Evolutionary conservation across 2,329 filamentous ascomycete species (phyloP), one percentile per base, ranked within the genome.

Genomic region (Gaeumannomyces tritici): DNA sequence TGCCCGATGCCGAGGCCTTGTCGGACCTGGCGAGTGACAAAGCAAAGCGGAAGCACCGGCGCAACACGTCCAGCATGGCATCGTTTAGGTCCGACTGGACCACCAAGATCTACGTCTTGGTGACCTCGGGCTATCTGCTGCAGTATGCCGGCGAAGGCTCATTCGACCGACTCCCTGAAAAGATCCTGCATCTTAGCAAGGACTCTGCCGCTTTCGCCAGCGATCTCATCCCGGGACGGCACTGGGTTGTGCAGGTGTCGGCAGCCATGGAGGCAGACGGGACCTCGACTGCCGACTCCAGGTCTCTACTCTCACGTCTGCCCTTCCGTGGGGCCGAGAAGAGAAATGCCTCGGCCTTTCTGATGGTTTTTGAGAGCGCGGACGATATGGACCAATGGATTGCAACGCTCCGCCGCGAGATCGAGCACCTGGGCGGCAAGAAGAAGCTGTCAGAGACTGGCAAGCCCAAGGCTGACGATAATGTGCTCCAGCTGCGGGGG

Each of bases 341-440:
- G 69, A 81, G 81, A 64, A 77, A 80, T 24, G 83, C 83, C 1
- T 80, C 83, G 0, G 89, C 85, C 65, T 82, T 92, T 62, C 75
- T 95, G 28, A 80, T 95, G 71, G 84, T 93, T 0, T 86, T 93
- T 65, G 85, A 91, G 61, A 85, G 77, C 64, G 86, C 88, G 2
- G 84, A 88, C 65, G 86, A 90, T 57, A 90, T 93, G 88, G 87
- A 91, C 64, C 76, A 78, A 56, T 95, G 90, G 90, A 84, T 93
- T 71, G 79, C 81, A 1, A 79, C 81, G 0, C 76, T 93, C 33
- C 83, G 90, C 54, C 81, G 81, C 62, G 86, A 90, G 69, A 92
- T 93, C 61, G 86, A 90, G 67, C 77, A 79, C 7, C 74, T 90
- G 9, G 88, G 89, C 31, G 89, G 89, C 24, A 88, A 83, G 75